phyloP scores from a whole-genome alignment of 2,329 filamentous ascomycete genomes.

The Dryadomyces sulphureus region DNA sequence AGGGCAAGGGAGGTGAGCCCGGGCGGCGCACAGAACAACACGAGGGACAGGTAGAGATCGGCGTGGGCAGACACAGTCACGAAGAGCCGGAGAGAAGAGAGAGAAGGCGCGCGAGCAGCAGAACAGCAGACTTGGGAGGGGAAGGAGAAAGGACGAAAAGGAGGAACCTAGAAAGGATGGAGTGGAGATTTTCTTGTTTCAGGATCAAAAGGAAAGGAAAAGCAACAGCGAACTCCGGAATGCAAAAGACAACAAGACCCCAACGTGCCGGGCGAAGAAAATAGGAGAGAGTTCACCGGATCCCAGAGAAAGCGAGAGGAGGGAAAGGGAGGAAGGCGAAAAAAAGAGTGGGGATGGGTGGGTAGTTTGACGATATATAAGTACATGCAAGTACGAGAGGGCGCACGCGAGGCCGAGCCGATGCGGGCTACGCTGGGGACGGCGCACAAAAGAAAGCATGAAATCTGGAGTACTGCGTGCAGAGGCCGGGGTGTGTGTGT shows the following conservation, averaged over 20 bases:
- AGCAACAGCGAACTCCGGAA: neutral
- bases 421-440: neutral
- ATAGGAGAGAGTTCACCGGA: constrained; percentile 3
- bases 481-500: no score
- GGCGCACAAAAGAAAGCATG: neutral
- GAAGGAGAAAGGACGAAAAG: neutral
- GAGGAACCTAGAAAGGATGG: neutral
- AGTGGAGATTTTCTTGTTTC: constrained; percentile 10
- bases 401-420: neutral
- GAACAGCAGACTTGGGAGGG: no score
- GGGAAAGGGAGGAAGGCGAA: constrained; percentile 1
- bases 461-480: neutral
- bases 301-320: neutral
- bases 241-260: neutral
- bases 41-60: neutral
- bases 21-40: neutral
- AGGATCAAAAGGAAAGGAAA: constrained; percentile 1
- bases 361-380: constrained; percentile 2
- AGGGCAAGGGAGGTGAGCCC: neutral
- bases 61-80: neutral
- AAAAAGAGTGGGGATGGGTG: constrained; percentile 7
- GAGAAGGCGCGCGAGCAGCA: no score
- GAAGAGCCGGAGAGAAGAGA: neutral
- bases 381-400: neutral
- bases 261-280: neutral